Percentiles rank a stretch among this genome's conserved stretches.
Evolutionary conservation across 2,329 filamentous ascomycete genomes (phyloP).

Genomic region (Aspergillus alliaceus): DNA sequence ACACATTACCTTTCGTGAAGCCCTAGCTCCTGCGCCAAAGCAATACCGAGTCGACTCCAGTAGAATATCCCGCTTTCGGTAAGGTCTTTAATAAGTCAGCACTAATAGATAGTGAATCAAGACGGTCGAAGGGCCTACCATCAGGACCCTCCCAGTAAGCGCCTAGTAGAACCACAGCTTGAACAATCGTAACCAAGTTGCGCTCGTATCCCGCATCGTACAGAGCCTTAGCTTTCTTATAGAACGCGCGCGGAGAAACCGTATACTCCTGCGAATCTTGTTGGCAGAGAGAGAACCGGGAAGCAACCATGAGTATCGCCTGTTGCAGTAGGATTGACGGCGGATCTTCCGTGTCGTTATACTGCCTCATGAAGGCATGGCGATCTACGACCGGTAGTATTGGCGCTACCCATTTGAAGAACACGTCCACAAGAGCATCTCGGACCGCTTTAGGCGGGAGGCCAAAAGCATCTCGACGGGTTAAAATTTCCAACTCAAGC

Average conservation of each 20-base stretch:
- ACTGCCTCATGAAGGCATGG: conserved; percentile 11
- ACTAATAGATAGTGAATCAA: neutral
- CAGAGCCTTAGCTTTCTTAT: conserved; percentile 15
- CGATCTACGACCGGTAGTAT: conserved; percentile 11
- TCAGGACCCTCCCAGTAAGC: conserved; percentile 16
- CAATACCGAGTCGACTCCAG: conserved; percentile 16
- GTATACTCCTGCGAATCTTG: neutral
- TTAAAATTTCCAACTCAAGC: conserved; percentile 13
- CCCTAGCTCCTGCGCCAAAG: conserved; percentile 11
- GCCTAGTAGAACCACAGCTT: conserved; percentile 11
- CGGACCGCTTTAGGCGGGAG: conserved; percentile 4
- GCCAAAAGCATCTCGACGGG: conserved; percentile 11
- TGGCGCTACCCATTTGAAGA: conserved; percentile 15
- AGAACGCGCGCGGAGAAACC: conserved; percentile 8
- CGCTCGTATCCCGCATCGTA: conserved; percentile 15
- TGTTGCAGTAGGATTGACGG: conserved; percentile 14
- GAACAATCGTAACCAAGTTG: conserved; percentile 1
- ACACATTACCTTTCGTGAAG: conserved; percentile 7
- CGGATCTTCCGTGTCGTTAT: neutral
- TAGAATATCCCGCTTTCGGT: conserved; percentile 17
- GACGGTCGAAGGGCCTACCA: conserved; percentile 3
- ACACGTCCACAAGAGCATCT: conserved; percentile 9
- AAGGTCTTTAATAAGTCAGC: conserved; percentile 10
- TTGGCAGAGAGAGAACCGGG: neutral
- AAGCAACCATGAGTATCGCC: conserved; percentile 13